Percentiles rank a stretch among this genome's conserved stretches.
These are phyloP conservation scores for Melastoma candidum DNA, from an alignment of 441 rosid species.

Conservation along the genomic window DNA sequence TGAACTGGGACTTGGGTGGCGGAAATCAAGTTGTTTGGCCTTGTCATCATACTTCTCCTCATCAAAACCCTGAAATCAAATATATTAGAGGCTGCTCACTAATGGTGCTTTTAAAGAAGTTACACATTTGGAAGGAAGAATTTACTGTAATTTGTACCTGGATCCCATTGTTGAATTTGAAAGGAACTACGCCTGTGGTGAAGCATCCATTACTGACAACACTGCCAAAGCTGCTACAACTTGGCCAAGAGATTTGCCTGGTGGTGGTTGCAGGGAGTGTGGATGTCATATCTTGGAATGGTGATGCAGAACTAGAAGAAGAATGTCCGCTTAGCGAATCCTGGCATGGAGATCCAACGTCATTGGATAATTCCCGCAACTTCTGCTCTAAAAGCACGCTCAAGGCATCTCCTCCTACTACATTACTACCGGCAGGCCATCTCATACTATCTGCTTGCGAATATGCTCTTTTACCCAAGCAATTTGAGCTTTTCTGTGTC, in stretches of 20 bases:
- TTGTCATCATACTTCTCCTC: slow-evolving; percentile 34
- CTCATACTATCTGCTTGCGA: slow-evolving; percentile 38
- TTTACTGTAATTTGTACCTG: slow-evolving; percentile 33
- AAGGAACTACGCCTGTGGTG: slow-evolving; percentile 18
- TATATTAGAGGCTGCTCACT: background rate
- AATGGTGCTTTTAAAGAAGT: too few species aligned
- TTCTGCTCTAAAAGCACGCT: slow-evolving; percentile 82
- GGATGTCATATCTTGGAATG: slow-evolving; percentile 20
- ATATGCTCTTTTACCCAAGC: slow-evolving; percentile 34
- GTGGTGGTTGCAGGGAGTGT: slow-evolving; percentile 14
- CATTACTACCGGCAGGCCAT: slow-evolving; percentile 54
- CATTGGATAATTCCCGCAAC: slow-evolving; percentile 56
- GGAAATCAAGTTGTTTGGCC: slow-evolving; percentile 24
- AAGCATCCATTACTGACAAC: slow-evolving; percentile 20
- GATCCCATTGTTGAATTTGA: slow-evolving; percentile 26
- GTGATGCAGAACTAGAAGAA: slow-evolving; percentile 27
- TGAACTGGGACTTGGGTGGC: slow-evolving; percentile 68
- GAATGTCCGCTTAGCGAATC: slow-evolving; percentile 33
- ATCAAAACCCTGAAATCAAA: slow-evolving; percentile 34
- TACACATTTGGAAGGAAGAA: too few species aligned
- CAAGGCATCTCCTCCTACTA: slow-evolving; percentile 73
- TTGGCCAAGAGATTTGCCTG: slow-evolving; percentile 2
- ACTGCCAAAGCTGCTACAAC: slow-evolving; percentile 16
- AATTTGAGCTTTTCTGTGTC: slow-evolving; percentile 20
- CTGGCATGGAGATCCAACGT: slow-evolving; percentile 39